Percentiles rank a stretch among this genome's conserved stretches.
Conservation (phyloP, 2,329 filamentous ascomycete genomes). For the Colletotrichum camelliae region DNA sequence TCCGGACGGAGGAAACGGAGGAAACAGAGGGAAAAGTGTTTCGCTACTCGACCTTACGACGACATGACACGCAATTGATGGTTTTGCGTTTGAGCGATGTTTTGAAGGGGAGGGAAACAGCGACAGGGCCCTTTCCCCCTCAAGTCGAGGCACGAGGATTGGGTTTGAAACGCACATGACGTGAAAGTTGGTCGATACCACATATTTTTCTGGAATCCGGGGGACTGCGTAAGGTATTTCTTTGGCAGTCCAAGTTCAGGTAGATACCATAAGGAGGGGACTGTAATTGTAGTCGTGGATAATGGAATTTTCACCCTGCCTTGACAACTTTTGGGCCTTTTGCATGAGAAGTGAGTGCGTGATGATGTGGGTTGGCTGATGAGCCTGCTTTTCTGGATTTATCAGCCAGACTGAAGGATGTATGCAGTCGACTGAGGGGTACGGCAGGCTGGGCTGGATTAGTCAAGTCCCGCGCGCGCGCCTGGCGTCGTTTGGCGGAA, state of each 20-base stretch:
- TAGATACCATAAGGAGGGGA: constrained; percentile 11
- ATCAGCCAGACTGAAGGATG: not conserved
- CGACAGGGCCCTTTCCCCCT: not conserved
- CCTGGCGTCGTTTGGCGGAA: not conserved
- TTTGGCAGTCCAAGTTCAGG: not conserved
- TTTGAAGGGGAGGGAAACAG: not conserved
- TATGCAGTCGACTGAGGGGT: not conserved
- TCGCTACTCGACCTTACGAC: constrained; percentile 21
- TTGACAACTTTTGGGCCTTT: not conserved
- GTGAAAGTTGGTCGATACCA: constrained; percentile 20
- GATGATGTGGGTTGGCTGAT: not conserved
- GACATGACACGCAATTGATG: constrained; percentile 22
- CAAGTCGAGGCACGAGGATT: not conserved
- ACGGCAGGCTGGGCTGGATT: not conserved
- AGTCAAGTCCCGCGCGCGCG: not conserved
- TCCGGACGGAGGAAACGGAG: not conserved
- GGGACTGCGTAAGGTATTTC: not conserved
- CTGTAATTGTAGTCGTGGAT: constrained; percentile 22
- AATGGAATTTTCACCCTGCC: constrained; percentile 8
- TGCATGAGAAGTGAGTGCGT: not conserved
- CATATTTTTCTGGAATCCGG: constrained; percentile 7
- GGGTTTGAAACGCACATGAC: not conserved
- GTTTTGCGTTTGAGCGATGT: constrained; percentile 23
- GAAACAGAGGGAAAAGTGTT: not conserved
- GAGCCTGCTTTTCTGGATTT: not conserved